These are phyloP conservation scores for Diaporthe aspalathi DNA, from an alignment of 2,329 filamentous ascomycete genomes.

Conservation along the genomic window DNA sequence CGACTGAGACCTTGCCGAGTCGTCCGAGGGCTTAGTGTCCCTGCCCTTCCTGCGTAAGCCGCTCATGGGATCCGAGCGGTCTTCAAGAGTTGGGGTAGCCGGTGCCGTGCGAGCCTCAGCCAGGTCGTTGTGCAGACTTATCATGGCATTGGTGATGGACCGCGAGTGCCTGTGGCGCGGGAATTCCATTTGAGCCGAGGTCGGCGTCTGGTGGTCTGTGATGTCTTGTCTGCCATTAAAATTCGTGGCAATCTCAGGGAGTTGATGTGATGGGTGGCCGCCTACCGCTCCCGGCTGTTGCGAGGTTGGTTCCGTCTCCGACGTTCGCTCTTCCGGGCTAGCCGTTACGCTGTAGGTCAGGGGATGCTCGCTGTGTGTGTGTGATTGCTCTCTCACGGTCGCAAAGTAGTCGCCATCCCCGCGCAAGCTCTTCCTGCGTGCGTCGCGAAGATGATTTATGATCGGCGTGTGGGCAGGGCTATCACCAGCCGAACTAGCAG, in stretches of 20 bases:
- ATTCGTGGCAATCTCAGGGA: conserved; percentile 50
- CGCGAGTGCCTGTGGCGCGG: conserved; percentile 58
- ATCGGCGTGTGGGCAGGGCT: conserved; percentile 59
- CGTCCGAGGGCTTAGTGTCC: conserved; percentile 55
- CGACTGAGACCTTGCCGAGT: conserved; percentile 68
- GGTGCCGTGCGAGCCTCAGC: conserved; percentile 51
- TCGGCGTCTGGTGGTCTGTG: conserved; percentile 47
- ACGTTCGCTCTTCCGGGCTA: conserved; percentile 68
- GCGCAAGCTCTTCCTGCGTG: conserved; percentile 65
- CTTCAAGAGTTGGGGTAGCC: conserved; percentile 53
- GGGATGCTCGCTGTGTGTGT: conserved; percentile 73
- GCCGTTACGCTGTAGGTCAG: conserved; percentile 79
- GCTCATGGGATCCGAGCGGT: conserved; percentile 53
- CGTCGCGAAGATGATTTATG: conserved; percentile 64
- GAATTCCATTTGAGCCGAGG: conserved; percentile 47
- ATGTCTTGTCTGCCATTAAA: conserved; percentile 52
- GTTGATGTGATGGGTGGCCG: conserved; percentile 48
- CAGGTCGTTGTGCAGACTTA: conserved; percentile 53
- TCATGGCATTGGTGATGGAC: conserved; percentile 57
- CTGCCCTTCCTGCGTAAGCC: conserved; percentile 57
- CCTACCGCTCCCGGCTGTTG: conserved; percentile 54
- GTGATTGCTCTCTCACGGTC: conserved; percentile 48
- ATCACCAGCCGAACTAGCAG: conserved; percentile 72
- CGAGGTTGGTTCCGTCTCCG: conserved; percentile 48
- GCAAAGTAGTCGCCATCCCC: conserved; percentile 64